A percentile compares a stretch with the other conserved stretches of the same genome.
phyloP scores from a whole-genome alignment of 257 asterid genomes.

The Dorcoceras hygrometricum region DNA sequence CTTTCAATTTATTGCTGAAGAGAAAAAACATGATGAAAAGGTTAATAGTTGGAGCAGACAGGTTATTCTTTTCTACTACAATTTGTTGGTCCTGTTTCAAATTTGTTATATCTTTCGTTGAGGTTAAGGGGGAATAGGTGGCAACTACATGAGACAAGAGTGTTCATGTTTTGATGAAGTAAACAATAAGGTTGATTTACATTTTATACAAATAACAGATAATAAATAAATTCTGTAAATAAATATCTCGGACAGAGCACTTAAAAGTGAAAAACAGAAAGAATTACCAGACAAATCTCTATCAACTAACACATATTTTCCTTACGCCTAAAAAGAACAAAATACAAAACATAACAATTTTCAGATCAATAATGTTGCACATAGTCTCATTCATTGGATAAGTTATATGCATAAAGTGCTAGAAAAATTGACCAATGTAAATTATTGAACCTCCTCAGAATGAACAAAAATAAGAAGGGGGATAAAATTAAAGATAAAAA shows the following conservation, averaged over 20 bases:
- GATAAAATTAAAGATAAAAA: too few species aligned
- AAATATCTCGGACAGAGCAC: not conserved
- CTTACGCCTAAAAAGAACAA: constrained; percentile 7
- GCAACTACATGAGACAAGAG: not conserved
- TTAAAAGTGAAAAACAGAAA: not conserved
- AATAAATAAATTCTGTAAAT: not conserved
- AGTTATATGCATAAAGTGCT: too few species aligned
- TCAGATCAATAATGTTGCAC: not conserved
- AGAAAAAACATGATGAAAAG: constrained; percentile 3
- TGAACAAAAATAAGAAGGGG: too few species aligned
- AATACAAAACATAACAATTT: not conserved
- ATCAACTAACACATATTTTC: constrained; percentile 19
- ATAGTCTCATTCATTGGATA: not conserved
- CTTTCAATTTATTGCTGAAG: constrained; percentile 30
- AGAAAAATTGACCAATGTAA: too few species aligned
- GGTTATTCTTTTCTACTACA: not conserved
- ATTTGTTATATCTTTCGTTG: not conserved
- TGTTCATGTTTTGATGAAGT: not conserved
- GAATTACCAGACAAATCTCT: not conserved
- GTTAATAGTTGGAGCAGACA: not conserved
- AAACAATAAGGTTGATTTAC: not conserved
- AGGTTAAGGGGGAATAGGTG: not conserved
- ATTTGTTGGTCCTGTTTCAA: not conserved
- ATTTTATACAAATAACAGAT: not conserved
- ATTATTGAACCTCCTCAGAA: too few species aligned